Conservation (phyloP, 805 yeast species). For the Kodamaea hsintzibuensis region DNA sequence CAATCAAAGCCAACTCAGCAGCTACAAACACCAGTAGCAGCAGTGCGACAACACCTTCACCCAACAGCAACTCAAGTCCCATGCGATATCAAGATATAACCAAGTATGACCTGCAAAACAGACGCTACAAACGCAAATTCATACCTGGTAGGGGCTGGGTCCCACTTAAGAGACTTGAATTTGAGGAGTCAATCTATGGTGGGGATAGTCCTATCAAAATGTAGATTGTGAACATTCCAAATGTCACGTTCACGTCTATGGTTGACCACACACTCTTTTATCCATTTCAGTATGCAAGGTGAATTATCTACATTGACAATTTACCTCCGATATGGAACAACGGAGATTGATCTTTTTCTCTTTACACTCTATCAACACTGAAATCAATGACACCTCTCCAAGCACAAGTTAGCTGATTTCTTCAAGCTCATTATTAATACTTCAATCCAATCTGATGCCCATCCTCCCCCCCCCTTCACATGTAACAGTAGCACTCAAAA, state of each 20-base stretch:
- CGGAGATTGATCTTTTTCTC: too few relatives aligned
- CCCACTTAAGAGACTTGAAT: slow-evolving; percentile 24
- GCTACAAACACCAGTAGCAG: neutral
- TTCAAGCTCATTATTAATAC: neutral
- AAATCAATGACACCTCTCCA: too few relatives aligned
- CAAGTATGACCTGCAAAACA: slow-evolving; percentile 36
- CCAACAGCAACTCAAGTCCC: neutral
- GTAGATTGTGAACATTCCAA: neutral
- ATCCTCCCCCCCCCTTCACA: too few relatives aligned
- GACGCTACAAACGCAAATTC: slow-evolving; percentile 43
- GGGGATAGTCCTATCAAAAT: slow-evolving; percentile 1
- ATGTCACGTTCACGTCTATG: neutral
- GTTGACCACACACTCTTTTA: too few relatives aligned
- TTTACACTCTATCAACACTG: too few relatives aligned
- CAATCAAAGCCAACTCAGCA: neutral
- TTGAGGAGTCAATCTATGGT: slow-evolving; percentile 20
- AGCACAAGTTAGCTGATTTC: too few relatives aligned
- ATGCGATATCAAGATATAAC: slow-evolving; percentile 20
- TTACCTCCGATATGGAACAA: too few relatives aligned
- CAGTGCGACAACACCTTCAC: neutral
- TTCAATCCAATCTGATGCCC: neutral
- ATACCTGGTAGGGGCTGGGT: slow-evolving; percentile 56
- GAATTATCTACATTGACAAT: neutral
- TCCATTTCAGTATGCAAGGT: neutral
- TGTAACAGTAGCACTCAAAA: neutral